Evolutionary conservation across 371 early-diverging fungal species (phyloP).

Genomic region (Rhizopus microsporus): DNA sequence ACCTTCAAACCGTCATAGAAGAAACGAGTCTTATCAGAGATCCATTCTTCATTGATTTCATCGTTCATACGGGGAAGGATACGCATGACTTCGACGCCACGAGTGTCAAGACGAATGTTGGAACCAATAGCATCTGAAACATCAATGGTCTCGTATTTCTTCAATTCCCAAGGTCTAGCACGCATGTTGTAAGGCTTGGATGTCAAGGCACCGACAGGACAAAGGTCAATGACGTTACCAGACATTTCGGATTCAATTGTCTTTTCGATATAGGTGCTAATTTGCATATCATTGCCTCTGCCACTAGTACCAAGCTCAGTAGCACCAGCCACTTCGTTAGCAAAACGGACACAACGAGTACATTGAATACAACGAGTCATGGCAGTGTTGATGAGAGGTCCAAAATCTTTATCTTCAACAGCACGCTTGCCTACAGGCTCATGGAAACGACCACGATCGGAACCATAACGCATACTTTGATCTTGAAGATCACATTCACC

Average conservation of each 20-base stretch:
- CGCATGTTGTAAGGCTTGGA: constrained; percentile 95
- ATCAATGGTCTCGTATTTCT: constrained; percentile 94
- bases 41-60: constrained; percentile 98
- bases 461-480: constrained; percentile 94
- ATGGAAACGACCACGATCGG: constrained; percentile 89
- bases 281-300: constrained; percentile 97
- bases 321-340: constrained; percentile 97
- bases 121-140: constrained; percentile 88
- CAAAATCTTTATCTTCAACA: constrained; percentile 96
- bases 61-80: constrained; percentile 94
- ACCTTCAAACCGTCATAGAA: constrained; percentile 94
- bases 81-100: constrained; percentile 96
- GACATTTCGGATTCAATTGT: constrained; percentile 93
- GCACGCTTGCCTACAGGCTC: constrained; percentile 92
- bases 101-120: constrained; percentile 95
- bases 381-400: constrained; percentile 93
- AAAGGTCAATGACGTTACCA: constrained; percentile 96
- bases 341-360: constrained; percentile 98
- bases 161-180: constrained; percentile 96
- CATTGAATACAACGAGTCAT: constrained; percentile 99
- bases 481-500: constrained; percentile 99
- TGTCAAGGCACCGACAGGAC: constrained; percentile 97
- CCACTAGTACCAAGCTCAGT: constrained; percentile 95
- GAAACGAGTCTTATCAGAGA: constrained; percentile 96
- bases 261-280: constrained; percentile 93